Base-by-base conservation (phyloP, 73 alveolate genomes). In the Paramecium bursaria region DNA sequence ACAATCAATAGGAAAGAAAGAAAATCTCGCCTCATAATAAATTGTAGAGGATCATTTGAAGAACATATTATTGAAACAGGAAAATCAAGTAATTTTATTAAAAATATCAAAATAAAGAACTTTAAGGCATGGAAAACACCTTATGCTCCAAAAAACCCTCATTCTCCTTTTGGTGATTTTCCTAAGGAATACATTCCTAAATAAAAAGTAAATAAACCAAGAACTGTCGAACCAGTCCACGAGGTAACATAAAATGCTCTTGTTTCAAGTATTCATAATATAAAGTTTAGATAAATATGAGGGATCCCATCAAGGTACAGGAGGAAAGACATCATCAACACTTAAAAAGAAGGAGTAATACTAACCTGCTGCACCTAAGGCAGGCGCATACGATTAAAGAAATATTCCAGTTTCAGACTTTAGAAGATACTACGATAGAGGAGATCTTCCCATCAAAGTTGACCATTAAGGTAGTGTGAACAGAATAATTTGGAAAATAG, bases 151-250 rank as follows among this genome's bases (percentile, higher is more conserved):
- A 74, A 75, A 48, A 85, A 79, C 73, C 80, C 88, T 67, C 99
- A 95, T 89, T 92, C 98, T 19, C 98, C 99, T 42, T 98, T 98
- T 82, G 99, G 99, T 9, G 99, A 98, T 90, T 98, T 98, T 92
- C 99, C 99, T 2, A 92, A 85, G 47, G 98, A 94, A 42, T 92
- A 91, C 88, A 46, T 95, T 0, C 82, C 89, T 13, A 79, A 79
- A 46, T 48, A 67, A 48, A 79, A 79, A 57, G 89, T 50, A 19
- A 54, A 79, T 25, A 27, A 53, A 49, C 35, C 50, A 79, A 79
- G 21, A 44, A n/a, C 74, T 33, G 29, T 54, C 51, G 82, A 67
- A 17, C 89, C 89, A 22, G 82, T 79, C 10, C 77, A 50, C 54
- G 89, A 79, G 19, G 73, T 54, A 22, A 53, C 89, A 3, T 53